Evolutionary conservation across 495 filamentous ascomycete species (phyloP), one percentile per base, ranked within the genome.

Genomic region (Entonaema liquescens): DNA sequence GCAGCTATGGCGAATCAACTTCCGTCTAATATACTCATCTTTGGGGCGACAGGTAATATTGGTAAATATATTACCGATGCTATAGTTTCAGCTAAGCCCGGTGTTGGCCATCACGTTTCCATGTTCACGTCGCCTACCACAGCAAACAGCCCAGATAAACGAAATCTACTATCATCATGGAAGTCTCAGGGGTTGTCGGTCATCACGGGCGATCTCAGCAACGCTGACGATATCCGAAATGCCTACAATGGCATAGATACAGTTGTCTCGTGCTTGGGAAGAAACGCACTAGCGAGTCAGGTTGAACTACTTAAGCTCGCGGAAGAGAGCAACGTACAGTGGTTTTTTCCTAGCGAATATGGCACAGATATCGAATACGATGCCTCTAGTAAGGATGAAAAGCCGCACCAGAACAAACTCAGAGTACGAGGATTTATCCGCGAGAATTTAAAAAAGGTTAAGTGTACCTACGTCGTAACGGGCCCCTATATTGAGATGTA

Each of bases 281-380:
- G 90, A 59, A 82, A 80, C 28, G 83, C 83, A 4, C 81, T 92
- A 6, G 79, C 83, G 3, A 77, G 80, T 15, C 90, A 92, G 72
- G 85, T 90, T 64, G 78, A 84, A 0, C 80, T 92, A 0, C 81
- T 92, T 59, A 78, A 79, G 53, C 81, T 89, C 12, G 89, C 89
- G 38, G 86, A 87, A 52, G 81, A 80, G 33, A 83, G 84, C 1
- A 79, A 74, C 42, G 86, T 93, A 19, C 83, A 87, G 65, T 88
- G 88, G 80, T 92, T 92, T 79, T 84, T 91, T 67, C 90, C 90
- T 4, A 90, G 87, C 19, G 90, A 92, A 74, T 92, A 89, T 71
- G 90, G 91, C 63, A 93, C 91, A 0, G 91, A 92, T 62, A 89
- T 92, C 67, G 89, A 90, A 74, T 89, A 92, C 71, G 79, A 83